A percentile compares a stretch with the other conserved stretches of the same genome.
Conservation (phyloP, 2,329 filamentous ascomycete species). For the Ophiocordyceps camponoti-leonardi region DNA sequence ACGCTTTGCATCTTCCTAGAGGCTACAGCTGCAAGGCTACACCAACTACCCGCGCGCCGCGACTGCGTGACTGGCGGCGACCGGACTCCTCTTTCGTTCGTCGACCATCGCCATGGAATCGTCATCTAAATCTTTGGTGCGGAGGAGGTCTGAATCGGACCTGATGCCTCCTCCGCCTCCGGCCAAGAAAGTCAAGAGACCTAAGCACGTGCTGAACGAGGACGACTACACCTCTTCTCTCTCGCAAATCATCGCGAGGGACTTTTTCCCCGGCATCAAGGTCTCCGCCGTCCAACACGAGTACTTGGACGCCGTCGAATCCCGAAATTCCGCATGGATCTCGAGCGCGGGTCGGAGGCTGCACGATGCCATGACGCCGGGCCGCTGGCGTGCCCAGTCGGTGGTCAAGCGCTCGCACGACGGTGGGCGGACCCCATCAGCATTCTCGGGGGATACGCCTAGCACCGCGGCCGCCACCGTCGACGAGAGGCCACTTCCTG, state of each 20-base stretch:
- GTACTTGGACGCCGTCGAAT: conserved; percentile 80
- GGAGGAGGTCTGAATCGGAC: conserved; percentile 52
- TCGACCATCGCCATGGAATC: background rate
- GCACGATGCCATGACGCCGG: conserved; percentile 67
- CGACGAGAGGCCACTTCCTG: conserved; percentile 31
- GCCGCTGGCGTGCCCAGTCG: conserved; percentile 22
- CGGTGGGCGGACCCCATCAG: conserved; percentile 40
- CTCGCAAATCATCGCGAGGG: conserved; percentile 85
- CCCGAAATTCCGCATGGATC: conserved; percentile 74
- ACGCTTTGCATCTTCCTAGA: no score
- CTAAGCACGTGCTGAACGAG: conserved; percentile 76
- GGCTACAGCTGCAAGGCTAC: no score
- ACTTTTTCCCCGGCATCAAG: conserved; percentile 87
- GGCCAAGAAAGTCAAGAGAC: conserved; percentile 80
- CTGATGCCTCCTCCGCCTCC: conserved; percentile 75
- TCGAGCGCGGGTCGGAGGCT: conserved; percentile 57
- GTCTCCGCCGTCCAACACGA: conserved; percentile 81
- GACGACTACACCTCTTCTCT: conserved; percentile 82
- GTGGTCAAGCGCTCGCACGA: conserved; percentile 9
- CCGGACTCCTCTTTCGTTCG: no score
- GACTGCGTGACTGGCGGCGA: no score
- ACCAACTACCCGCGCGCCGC: no score
- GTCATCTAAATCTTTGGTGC: conserved; percentile 24
- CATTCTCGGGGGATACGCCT: conserved; percentile 60
- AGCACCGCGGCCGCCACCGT: conserved; percentile 29